These are phyloP conservation scores for Vaccinium myrtillus DNA, from an alignment of 148 eudicot genomes.

Conservation along the genomic window DNA sequence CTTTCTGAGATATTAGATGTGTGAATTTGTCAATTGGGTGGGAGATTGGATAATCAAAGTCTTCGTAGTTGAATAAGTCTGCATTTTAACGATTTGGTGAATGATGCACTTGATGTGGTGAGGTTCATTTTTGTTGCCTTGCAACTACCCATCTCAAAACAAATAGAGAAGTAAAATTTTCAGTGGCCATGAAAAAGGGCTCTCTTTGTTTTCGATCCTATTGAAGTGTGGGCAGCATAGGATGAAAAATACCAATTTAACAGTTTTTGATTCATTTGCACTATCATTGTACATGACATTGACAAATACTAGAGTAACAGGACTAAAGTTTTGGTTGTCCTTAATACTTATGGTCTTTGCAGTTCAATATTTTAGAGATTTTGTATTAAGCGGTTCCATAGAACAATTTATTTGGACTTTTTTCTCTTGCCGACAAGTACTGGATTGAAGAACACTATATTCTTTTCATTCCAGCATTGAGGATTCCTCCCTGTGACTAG, in stretches of 20 bases:
- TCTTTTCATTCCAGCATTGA: too few relatives aligned
- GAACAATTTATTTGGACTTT: not conserved
- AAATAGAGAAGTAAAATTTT: not conserved
- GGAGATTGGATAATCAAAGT: not conserved
- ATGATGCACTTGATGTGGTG: not conserved
- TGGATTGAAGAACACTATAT: not conserved
- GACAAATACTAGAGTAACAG: not conserved
- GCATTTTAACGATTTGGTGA: not conserved
- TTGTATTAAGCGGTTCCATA: not conserved
- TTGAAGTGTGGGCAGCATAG: not conserved
- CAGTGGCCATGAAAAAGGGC: not conserved
- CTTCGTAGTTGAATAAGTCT: not conserved
- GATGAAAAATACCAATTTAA: not conserved
- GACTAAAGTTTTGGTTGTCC: not conserved
- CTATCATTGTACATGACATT: not conserved
- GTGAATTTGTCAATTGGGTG: not conserved
- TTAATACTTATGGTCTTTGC: not conserved
- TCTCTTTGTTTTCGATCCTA: not conserved
- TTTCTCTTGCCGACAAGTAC: not conserved
- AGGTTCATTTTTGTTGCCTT: not conserved
- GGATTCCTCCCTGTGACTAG: not conserved
- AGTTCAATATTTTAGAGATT: not conserved
- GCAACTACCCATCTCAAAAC: not conserved
- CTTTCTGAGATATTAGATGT: not conserved
- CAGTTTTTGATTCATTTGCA: not conserved